Evolutionary conservation across 2,329 filamentous ascomycete genomes (phyloP).

Genomic region (Amphichorda felina): DNA sequence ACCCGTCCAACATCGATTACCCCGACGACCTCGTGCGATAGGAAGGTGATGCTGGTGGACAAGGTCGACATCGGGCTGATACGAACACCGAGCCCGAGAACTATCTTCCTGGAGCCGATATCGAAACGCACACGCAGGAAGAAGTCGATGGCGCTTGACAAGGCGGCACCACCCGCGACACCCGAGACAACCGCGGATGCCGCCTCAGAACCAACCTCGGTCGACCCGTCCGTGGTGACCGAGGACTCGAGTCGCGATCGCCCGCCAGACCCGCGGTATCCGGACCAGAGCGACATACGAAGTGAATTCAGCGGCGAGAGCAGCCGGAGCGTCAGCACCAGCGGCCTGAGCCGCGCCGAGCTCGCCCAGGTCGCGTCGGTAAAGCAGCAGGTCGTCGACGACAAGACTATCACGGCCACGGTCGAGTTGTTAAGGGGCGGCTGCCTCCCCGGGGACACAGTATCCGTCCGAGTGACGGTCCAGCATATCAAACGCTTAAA

Average conservation of each 20-base stretch:
- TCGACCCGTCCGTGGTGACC: constrained; percentile 25
- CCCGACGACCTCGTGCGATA: constrained; percentile 68
- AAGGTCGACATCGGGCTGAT: constrained; percentile 75
- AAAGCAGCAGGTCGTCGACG: constrained; percentile 36
- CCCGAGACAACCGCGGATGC: constrained; percentile 21
- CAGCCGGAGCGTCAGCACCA: constrained; percentile 53
- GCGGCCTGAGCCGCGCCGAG: constrained; percentile 36
- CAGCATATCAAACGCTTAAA: constrained; percentile 83
- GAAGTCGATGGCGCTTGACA: constrained; percentile 35
- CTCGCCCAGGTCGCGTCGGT: constrained; percentile 22
- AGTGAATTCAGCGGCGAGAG: constrained; percentile 66
- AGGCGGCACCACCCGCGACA: constrained; percentile 10
- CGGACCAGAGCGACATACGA: constrained; percentile 39
- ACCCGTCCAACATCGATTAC: constrained; percentile 81
- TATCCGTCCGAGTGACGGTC: constrained; percentile 70
- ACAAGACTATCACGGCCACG: constrained; percentile 75
- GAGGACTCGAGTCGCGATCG: constrained; percentile 27
- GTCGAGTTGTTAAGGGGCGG: constrained; percentile 75
- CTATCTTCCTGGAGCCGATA: constrained; percentile 80
- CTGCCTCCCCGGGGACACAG: constrained; percentile 71
- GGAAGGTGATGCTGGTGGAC: constrained; percentile 69
- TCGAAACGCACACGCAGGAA: constrained; percentile 57
- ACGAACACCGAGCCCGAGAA: constrained; percentile 61
- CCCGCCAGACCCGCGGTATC: constrained; percentile 24
- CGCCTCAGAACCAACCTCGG: constrained; percentile 20